These are phyloP conservation scores for Dichomitus squalens DNA, from an alignment of 1,284 basidiomycete genomes.

Conservation along the genomic window DNA sequence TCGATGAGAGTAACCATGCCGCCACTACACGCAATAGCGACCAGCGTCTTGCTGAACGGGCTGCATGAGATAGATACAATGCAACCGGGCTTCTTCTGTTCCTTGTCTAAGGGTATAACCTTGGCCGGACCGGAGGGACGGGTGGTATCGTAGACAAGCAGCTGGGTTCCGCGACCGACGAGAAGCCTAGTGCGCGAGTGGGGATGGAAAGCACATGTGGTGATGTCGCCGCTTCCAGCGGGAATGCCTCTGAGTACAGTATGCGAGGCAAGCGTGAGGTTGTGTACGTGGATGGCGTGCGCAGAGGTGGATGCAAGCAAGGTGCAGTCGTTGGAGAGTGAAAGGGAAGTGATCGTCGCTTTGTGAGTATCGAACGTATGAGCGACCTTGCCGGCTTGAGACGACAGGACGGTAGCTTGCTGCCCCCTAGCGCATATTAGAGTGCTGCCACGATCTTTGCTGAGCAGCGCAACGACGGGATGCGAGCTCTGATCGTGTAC, in stretches of 20 bases:
- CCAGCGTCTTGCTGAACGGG: slow-evolving; percentile 72
- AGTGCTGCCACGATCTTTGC: slow-evolving; percentile 45
- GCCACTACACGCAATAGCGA: slow-evolving; percentile 55
- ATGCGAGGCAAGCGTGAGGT: slow-evolving; percentile 54
- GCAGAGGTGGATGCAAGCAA: slow-evolving; percentile 59
- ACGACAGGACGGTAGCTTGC: slow-evolving; percentile 66
- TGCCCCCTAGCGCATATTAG: slow-evolving; percentile 51
- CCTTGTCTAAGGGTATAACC: slow-evolving; percentile 49
- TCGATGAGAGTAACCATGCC: slow-evolving; percentile 63
- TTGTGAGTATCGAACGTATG: slow-evolving; percentile 69
- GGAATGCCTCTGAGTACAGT: slow-evolving; percentile 55
- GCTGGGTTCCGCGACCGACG: slow-evolving; percentile 51
- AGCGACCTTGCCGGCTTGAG: slow-evolving; percentile 49
- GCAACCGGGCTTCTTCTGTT: slow-evolving; percentile 44
- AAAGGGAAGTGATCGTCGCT: slow-evolving; percentile 47
- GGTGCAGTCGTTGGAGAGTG: slow-evolving; percentile 59
- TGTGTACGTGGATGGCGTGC: slow-evolving; percentile 57
- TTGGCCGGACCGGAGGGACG: slow-evolving; percentile 58
- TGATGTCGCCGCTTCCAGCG: slow-evolving; percentile 36
- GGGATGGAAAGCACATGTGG: slow-evolving; percentile 58
- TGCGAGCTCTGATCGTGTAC: slow-evolving; percentile 25
- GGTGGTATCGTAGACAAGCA: slow-evolving; percentile 64
- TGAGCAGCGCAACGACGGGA: slow-evolving; percentile 43
- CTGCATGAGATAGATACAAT: slow-evolving; percentile 61
- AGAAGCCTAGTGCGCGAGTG: slow-evolving; percentile 60